These are phyloP conservation scores for Leccinum incarnatum DNA, from an alignment of 768 basidiomycete genomes.

Conservation along the genomic window DNA sequence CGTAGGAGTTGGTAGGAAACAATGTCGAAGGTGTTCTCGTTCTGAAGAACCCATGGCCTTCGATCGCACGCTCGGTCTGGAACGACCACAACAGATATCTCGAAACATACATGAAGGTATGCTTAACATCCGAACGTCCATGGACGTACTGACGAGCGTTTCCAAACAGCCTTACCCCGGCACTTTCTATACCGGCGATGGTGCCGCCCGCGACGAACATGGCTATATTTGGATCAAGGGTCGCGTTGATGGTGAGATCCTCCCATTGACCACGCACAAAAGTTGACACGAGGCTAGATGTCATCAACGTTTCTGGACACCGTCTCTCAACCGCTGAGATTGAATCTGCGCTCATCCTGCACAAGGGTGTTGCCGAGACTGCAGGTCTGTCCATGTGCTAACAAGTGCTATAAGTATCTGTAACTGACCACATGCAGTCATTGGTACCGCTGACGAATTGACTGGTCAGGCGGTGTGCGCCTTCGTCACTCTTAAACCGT, in stretches of 20 bases:
- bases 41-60: conserved; percentile 89
- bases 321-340: conserved; percentile 97
- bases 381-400: conserved; percentile 47
- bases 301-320: conserved; percentile 98
- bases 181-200: conserved; percentile 96
- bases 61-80: conserved; percentile 90
- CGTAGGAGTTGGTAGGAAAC: conserved; percentile 67
- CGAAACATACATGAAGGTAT: conserved; percentile 69
- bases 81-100: conserved; percentile 86
- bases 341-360: conserved; percentile 92
- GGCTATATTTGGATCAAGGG: conserved; percentile 99
- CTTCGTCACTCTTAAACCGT: conserved; percentile 95
- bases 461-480: conserved; percentile 94
- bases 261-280: background rate
- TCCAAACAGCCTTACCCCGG: conserved; percentile 72
- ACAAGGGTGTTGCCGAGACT: conserved; percentile 94
- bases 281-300: conserved; percentile 49
- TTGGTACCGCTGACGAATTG: conserved; percentile 81
- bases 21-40: conserved; percentile 89
- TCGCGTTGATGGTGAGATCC: conserved; percentile 77
- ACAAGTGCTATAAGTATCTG: background rate
- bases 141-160: conserved; percentile 39
- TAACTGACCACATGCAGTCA: conserved; percentile 43
- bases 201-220: conserved; percentile 88
- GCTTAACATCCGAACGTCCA: conserved; percentile 8